Evolutionary conservation across 1,139 yeast genomes (phyloP).

Genomic region (Meyerozyma sp.): DNA sequence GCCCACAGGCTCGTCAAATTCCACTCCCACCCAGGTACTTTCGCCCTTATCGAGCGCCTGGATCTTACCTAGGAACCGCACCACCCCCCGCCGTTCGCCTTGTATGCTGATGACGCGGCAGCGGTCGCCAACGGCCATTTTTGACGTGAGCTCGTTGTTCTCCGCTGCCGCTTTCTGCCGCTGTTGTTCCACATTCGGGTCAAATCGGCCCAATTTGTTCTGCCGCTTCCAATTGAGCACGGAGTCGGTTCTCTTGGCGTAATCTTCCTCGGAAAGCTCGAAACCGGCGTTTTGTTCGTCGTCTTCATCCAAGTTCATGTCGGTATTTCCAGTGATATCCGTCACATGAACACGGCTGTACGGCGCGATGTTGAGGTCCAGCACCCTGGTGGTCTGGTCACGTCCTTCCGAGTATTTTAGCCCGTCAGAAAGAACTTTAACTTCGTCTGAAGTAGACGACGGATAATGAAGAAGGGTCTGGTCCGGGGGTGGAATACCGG

Average conservation of each 20-base stretch:
- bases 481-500: slow-evolving; percentile 66
- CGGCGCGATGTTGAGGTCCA: slow-evolving; percentile 24
- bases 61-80: slow-evolving; percentile 65
- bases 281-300: slow-evolving; percentile 38
- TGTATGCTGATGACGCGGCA: slow-evolving; percentile 39
- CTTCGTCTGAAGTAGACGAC: slow-evolving; percentile 34
- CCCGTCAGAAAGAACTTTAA: slow-evolving; percentile 15
- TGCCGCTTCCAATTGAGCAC: slow-evolving; percentile 74
- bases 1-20: slow-evolving; percentile 47
- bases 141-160: slow-evolving; percentile 19
- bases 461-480: slow-evolving; percentile 54
- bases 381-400: slow-evolving; percentile 11
- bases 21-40: slow-evolving; percentile 42
- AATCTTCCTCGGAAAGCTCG: slow-evolving; percentile 61
- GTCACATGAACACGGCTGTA: slow-evolving; percentile 47
- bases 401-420: slow-evolving; percentile 12
- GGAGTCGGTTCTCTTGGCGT: slow-evolving; percentile 53
- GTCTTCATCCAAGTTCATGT: slow-evolving; percentile 31
- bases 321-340: slow-evolving; percentile 50
- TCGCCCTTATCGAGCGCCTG: slow-evolving; percentile 48
- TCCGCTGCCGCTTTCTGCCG: slow-evolving; percentile 18
- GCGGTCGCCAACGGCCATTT: slow-evolving; percentile 28
- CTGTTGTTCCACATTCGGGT: slow-evolving; percentile 39
- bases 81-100: slow-evolving; percentile 61
- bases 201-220: slow-evolving; percentile 66